A percentile compares a stretch with the other conserved stretches of the same genome.
Evolutionary conservation across 192 early-diverging fungal genomes (phyloP).

Genomic region (Umbelopsis isabellina): DNA sequence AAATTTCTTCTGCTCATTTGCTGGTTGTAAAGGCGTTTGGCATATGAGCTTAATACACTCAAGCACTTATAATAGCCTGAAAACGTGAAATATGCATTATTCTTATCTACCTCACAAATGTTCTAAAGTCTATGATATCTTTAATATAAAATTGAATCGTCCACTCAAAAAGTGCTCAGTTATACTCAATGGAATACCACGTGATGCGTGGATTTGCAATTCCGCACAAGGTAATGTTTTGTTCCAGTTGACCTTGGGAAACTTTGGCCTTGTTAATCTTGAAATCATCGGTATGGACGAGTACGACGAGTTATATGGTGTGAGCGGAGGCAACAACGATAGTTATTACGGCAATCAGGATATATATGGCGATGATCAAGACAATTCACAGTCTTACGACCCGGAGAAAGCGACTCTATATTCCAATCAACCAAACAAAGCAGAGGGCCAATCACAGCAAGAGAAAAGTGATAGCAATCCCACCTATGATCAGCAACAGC

Average conservation of each 20-base stretch:
- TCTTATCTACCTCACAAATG: no score
- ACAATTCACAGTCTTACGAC: conserved; percentile 9
- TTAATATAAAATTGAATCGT: no score
- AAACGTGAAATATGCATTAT: no score
- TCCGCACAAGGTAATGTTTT: no score
- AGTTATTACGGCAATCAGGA: conserved; percentile 1
- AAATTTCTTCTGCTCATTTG: no score
- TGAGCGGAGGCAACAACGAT: not conserved
- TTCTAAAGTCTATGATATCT: no score
- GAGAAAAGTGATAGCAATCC: not conserved
- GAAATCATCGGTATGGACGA: not conserved
- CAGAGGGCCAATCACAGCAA: conserved; percentile 5
- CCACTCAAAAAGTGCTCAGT: no score
- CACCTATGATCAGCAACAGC: conserved; percentile 7
- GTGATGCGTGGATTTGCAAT: no score
- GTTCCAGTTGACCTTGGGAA: not conserved
- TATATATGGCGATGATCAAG: conserved; percentile 18
- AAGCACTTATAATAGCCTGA: no score
- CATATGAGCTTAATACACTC: no score
- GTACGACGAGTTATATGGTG: conserved; percentile 17
- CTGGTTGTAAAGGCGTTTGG: no score
- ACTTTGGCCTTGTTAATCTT: not conserved
- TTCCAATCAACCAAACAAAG: not conserved
- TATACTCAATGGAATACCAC: no score
- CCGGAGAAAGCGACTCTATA: conserved; percentile 8